Conservation (phyloP, 148 eudicot genomes). For the Simmondsia chinensis region DNA sequence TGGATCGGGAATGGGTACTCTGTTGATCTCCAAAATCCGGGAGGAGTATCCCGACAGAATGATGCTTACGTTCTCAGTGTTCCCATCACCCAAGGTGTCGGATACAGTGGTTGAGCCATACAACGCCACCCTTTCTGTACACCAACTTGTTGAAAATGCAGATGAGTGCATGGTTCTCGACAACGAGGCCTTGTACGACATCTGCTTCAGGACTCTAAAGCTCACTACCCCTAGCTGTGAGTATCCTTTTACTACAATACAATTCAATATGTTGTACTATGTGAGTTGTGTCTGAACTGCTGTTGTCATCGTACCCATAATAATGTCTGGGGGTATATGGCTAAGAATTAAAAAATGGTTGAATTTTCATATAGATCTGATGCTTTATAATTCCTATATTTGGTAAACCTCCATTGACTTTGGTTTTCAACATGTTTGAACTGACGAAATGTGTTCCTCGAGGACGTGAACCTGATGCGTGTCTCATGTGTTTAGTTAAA, state of each 20-base stretch:
- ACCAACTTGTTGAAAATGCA: constrained; percentile 78
- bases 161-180: constrained; percentile 64
- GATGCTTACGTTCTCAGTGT: constrained; percentile 46
- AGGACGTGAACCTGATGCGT: too few relatives aligned
- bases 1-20: constrained; percentile 71
- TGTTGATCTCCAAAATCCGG: constrained; percentile 61
- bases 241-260: constrained; percentile 17
- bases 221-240: constrained; percentile 73
- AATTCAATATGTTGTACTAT: not conserved
- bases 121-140: constrained; percentile 69
- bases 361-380: too few relatives aligned
- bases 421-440: too few relatives aligned
- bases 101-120: constrained; percentile 78
- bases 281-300: not conserved
- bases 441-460: too few relatives aligned
- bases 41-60: constrained; percentile 68
- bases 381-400: too few relatives aligned
- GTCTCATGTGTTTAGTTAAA: too few relatives aligned
- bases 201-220: constrained; percentile 59
- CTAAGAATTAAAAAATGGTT: too few relatives aligned
- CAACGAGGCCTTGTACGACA: constrained; percentile 56
- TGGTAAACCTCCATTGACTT: too few relatives aligned
- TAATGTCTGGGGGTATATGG: too few relatives aligned
- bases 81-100: constrained; percentile 52
- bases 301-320: not conserved